Base-by-base conservation (phyloP, 2,329 filamentous ascomycete genomes). In the Verticillium nonalfalfae region DNA sequence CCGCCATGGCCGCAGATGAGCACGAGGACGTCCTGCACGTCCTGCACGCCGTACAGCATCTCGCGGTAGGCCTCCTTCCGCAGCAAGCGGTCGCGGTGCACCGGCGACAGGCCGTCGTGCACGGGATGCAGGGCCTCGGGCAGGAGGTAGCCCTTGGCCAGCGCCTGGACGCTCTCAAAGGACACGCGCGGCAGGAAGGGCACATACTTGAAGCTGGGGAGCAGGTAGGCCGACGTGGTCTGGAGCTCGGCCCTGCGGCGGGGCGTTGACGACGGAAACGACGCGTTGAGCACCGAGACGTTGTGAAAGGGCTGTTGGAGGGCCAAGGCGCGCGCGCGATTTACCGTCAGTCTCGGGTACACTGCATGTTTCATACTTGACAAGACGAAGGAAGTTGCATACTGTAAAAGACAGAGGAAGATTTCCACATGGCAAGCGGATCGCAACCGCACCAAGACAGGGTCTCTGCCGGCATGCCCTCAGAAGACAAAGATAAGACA, bases 1-100 rank as follows among this genome's bases (percentile, higher is more conserved):
- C 87, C 87, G 14, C 89, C 90, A 68, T 99, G 95, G 0, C 93
- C 92, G 71, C 95, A 99, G 54, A 97, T 89, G 21, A 98, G 77
- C 35, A 99, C 85, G n/a, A 91, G 68, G 4, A 93, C 80, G 64
- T 93, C 88, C 15, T 83, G 70, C 9, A 90, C 83, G 62, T 86
- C 83, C 11, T 82, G 76, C 5, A 91, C 87, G 1, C 81, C 80
- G 1, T 76, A 74, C 2, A 91, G 77, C 39, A 76, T 77, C 60
- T 63, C 77, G 69, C 70, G 84, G 68, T 76, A 86, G 60, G 72
- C 85, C 64, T 74, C 81, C 74, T 80, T 86, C 67, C 77, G 78
- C 55, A 71, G 75, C 58, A 80, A 72, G 1, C 79, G 74, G 69
- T 86, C 84, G 55, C 79, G 78, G 66, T 87, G 83, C 52, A 84